phyloP scores from a whole-genome alignment of 2,329 filamentous ascomycete species.

The Dactylellina cionopaga region DNA sequence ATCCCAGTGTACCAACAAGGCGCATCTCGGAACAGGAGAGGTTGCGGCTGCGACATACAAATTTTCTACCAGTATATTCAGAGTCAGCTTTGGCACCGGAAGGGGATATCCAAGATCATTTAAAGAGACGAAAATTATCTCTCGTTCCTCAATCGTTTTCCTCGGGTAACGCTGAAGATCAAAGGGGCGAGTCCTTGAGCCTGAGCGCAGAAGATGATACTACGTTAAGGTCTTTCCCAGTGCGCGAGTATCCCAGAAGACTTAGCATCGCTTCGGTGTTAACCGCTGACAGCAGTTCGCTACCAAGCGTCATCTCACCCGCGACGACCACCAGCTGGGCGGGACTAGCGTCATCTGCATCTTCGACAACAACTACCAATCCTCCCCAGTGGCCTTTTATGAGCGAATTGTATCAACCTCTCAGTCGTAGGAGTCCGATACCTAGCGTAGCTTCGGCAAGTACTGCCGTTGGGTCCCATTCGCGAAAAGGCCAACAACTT shows the following conservation, averaged over 20 bases:
- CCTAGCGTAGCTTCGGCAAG: constrained; percentile 29
- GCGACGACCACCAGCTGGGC: constrained; percentile 48
- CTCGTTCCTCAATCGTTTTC: constrained; percentile 20
- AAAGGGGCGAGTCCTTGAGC: constrained; percentile 37
- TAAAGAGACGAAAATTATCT: constrained; percentile 40
- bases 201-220: constrained; percentile 43
- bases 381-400: constrained; percentile 49
- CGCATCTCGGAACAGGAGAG: constrained; percentile 48
- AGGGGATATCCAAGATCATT: constrained; percentile 40
- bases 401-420: constrained; percentile 47
- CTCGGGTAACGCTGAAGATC: constrained; percentile 11
- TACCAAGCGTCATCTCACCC: constrained; percentile 45
- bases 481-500: constrained; percentile 31
- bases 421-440: constrained; percentile 39
- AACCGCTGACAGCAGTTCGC: constrained; percentile 48
- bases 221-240: constrained; percentile 48
- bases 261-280: constrained; percentile 51
- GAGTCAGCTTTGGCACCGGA: constrained; percentile 25
- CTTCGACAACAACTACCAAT: constrained; percentile 44
- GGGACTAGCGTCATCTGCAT: constrained; percentile 40
- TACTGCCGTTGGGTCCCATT: constrained; percentile 39
- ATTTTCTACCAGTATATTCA: constrained; percentile 29
- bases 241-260: constrained; percentile 49
- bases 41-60: constrained; percentile 28
- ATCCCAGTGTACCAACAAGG: constrained; percentile 26